Percentiles rank a stretch among this genome's conserved stretches.
These are phyloP conservation scores for Plasmodium billcollinsi DNA, from an alignment of 169 alveolate species.

Conservation along the genomic window DNA sequence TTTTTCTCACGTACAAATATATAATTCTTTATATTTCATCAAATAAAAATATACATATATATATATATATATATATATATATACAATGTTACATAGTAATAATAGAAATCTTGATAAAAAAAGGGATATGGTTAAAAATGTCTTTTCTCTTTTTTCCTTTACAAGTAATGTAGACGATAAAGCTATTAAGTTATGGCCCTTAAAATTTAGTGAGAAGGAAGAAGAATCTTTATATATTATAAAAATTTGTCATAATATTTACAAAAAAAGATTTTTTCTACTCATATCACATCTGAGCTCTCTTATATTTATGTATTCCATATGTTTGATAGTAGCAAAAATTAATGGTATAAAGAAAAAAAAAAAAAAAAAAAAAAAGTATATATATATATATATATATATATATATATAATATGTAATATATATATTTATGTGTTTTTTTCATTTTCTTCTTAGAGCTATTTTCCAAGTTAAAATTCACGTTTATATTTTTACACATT, in stretches of 20 bases:
- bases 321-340: constrained; percentile 57
- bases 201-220: constrained; percentile 61
- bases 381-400: constrained; percentile 3
- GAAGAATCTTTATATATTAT: constrained; percentile 36
- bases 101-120: not conserved
- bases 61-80: no score
- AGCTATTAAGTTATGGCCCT: constrained; percentile 55
- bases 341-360: constrained; percentile 32
- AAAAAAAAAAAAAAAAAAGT: not conserved
- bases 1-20: no score
- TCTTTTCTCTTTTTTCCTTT: constrained; percentile 59
- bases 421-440: not conserved
- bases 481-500: constrained; percentile 39
- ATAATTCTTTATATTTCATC: no score
- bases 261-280: constrained; percentile 45
- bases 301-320: constrained; percentile 60
- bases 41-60: no score
- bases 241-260: constrained; percentile 59
- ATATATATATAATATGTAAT: not conserved
- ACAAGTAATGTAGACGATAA: constrained; percentile 55
- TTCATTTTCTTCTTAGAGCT: constrained; percentile 32
- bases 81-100: no score
- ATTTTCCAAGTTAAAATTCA: constrained; percentile 28
- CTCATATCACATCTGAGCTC: constrained; percentile 47
- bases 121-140: constrained; percentile 41